phyloP scores from a whole-genome alignment of 495 filamentous ascomycete species.

The Neurospora sp. region DNA sequence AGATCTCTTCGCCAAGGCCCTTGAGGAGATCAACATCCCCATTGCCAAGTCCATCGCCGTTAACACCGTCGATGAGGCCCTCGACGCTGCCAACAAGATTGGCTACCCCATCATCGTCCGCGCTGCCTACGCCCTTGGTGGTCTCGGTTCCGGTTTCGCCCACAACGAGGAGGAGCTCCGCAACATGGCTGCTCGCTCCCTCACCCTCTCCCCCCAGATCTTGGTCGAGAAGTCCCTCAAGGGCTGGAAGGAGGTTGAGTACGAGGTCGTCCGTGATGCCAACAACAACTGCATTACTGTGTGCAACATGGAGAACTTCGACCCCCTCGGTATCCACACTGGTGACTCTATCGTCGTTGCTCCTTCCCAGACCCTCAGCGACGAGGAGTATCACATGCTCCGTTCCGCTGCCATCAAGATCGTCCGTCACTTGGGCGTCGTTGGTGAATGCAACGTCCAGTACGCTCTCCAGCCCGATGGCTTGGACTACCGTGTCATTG shows the following conservation, averaged over 20 bases:
- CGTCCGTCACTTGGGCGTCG: conserved; percentile 87
- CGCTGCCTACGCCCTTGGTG: conserved; percentile 90
- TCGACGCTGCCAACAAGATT: conserved; percentile 72
- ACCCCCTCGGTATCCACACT: conserved; percentile 91
- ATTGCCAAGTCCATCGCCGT: conserved; percentile 94
- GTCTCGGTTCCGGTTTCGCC: conserved; percentile 95
- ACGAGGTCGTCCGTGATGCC: conserved; percentile 90
- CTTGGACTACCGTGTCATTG: conserved; percentile 93
- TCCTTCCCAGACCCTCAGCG: conserved; percentile 87
- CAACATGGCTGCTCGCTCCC: conserved; percentile 82
- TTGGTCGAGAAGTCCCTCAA: conserved; percentile 98
- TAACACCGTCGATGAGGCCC: conserved; percentile 77
- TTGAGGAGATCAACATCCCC: conserved; percentile 85
- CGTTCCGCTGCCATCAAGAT: conserved; percentile 94
- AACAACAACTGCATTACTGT: conserved; percentile 97
- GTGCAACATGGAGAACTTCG: conserved; percentile 99
- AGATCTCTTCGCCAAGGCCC: conserved; percentile 86
- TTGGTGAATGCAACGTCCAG: conserved; percentile 97
- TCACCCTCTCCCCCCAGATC: conserved; percentile 94
- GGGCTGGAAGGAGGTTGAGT: conserved; percentile 98
- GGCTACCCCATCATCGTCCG: conserved; percentile 97
- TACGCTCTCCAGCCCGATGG: conserved; percentile 93
- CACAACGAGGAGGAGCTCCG: conserved; percentile 86
- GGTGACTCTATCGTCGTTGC: conserved; percentile 96
- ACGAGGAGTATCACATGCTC: conserved; percentile 99